Conservation (phyloP, 345 rosid genomes). For the Heritiera littoralis region DNA sequence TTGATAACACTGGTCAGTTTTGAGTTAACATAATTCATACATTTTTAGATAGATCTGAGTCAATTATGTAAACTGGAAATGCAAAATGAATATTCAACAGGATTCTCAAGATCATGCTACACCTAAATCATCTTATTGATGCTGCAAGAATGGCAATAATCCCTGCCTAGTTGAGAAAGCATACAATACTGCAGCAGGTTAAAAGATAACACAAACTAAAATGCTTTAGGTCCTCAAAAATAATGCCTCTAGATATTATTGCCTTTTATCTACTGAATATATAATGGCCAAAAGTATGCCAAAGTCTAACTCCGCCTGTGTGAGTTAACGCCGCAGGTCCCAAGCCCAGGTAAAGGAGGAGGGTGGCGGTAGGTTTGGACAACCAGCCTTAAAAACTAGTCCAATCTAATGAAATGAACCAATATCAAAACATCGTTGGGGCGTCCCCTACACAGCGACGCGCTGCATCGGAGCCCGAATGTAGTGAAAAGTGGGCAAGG, state of each 20-base stretch:
- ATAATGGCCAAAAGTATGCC: background rate
- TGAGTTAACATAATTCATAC: background rate
- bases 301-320: no score
- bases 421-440: no score
- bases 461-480: no score
- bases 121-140: background rate
- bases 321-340: no score
- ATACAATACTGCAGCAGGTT: background rate
- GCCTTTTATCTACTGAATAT: background rate
- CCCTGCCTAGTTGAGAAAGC: background rate
- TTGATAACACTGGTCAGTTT: no score
- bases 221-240: background rate
- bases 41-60: background rate
- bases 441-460: no score
- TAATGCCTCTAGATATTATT: background rate
- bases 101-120: background rate
- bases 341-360: no score
- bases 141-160: background rate
- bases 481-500: no score
- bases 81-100: background rate
- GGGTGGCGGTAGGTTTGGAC: no score
- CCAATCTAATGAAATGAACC: no score
- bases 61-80: background rate
- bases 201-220: constrained; percentile 6
- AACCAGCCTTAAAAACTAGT: no score